Conservation (phyloP, 495 filamentous ascomycete species). For the Staphylotrichum tortipilum region DNA sequence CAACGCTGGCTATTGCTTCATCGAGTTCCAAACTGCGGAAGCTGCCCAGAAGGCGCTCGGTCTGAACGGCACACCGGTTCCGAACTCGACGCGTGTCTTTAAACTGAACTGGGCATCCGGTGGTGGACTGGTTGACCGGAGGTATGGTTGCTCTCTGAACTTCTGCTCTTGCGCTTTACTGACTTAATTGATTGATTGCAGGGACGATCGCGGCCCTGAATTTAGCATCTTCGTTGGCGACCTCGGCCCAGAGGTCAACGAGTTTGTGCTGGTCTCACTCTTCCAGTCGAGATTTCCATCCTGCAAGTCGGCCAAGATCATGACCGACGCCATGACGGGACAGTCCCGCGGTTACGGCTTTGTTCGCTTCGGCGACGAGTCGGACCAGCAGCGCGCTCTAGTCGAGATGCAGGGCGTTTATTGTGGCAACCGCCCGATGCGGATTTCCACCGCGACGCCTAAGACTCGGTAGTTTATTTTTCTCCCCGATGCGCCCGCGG, state of each 20-base stretch:
- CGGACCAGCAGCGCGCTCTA: conserved; percentile 88
- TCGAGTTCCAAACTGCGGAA: conserved; percentile 78
- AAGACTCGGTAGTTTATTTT: conserved; percentile 53
- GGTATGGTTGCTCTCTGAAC: no score
- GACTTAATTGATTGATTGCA: no score
- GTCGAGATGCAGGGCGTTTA: conserved; percentile 99
- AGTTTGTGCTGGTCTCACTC: conserved; percentile 92
- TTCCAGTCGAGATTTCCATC: conserved; percentile 94
- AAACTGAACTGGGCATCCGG: conserved; percentile 99
- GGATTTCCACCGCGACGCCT: conserved; percentile 94
- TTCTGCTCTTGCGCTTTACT: no score
- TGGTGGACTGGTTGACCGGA: conserved; percentile 87
- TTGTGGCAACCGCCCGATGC: conserved; percentile 97
- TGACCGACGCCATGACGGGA: conserved; percentile 96
- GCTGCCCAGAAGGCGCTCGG: conserved; percentile 84
- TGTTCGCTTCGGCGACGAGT: conserved; percentile 89
- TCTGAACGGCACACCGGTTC: conserved; percentile 83
- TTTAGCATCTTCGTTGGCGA: conserved; percentile 97
- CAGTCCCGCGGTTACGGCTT: conserved; percentile 98
- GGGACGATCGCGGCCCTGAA: conserved; percentile 93
- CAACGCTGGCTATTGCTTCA: conserved; percentile 98
- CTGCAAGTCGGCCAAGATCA: conserved; percentile 99
- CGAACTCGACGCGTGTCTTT: conserved; percentile 90
- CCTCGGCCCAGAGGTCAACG: conserved; percentile 95
- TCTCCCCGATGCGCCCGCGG: background rate